Evolutionary conservation across 805 yeast genomes (phyloP).

Genomic region (Nakazawaea molendinolei): DNA sequence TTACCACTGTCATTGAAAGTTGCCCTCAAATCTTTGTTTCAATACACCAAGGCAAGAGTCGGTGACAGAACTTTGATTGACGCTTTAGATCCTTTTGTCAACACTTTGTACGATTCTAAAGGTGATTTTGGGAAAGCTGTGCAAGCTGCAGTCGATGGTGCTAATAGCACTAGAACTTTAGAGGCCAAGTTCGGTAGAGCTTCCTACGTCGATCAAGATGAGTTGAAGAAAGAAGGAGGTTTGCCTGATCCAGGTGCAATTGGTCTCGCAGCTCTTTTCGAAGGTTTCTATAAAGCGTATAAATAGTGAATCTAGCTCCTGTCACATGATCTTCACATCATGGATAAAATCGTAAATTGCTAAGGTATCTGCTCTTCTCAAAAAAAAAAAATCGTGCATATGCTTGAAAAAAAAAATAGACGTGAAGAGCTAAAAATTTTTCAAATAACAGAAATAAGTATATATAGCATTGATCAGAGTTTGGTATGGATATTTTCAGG

Average conservation of each 20-base stretch:
- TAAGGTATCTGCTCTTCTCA: too few relatives aligned
- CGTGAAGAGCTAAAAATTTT: conserved; percentile 2
- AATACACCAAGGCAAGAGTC: conserved; percentile 80
- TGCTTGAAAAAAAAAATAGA: too few relatives aligned
- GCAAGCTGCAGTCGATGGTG: conserved; percentile 66
- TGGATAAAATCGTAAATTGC: too few relatives aligned
- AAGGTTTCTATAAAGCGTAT: conserved; percentile 29
- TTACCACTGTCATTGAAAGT: conserved; percentile 43
- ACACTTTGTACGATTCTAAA: conserved; percentile 41
- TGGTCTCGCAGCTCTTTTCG: conserved; percentile 61
- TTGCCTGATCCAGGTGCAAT: conserved; percentile 95
- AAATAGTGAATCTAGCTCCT: too few relatives aligned
- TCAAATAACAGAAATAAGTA: conserved; percentile 4
- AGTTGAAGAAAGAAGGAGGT: conserved; percentile 54
- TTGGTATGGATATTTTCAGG: conserved; percentile 78
- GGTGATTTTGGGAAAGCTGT: conserved; percentile 53
- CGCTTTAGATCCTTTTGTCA: conserved; percentile 82
- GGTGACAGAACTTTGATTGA: conserved; percentile 91
- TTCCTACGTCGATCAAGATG: conserved; percentile 69
- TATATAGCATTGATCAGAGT: conserved; percentile 1
- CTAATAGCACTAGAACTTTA: conserved; percentile 64
- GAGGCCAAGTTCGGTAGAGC: conserved; percentile 93
- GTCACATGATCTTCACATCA: too few relatives aligned
- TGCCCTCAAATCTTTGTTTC: conserved; percentile 70
- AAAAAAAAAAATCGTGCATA: too few relatives aligned